Conservation (phyloP, 768 basidiomycete species). For the Panaeolus papilionaceus region DNA sequence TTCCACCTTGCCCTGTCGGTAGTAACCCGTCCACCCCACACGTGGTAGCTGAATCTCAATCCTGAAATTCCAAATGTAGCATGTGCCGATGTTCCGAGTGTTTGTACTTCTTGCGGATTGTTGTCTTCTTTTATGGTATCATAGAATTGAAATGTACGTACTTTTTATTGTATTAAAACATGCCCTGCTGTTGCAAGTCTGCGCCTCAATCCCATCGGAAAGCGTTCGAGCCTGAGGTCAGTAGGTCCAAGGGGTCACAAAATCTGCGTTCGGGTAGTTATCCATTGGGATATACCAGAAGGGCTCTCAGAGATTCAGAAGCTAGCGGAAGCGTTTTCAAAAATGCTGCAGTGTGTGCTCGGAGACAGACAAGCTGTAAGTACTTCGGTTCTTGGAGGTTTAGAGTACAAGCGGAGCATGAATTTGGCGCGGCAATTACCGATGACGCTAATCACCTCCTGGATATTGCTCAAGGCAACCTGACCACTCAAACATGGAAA, state of each 20-base stretch:
- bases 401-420: slow-evolving; percentile 6
- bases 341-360: too few species aligned
- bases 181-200: background rate
- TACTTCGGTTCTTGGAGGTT: background rate
- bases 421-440: slow-evolving; percentile 1
- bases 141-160: background rate
- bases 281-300: too few species aligned
- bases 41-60: background rate
- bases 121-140: background rate
- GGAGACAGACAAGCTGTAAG: too few species aligned
- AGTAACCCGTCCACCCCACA: background rate
- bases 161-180: background rate
- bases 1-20: background rate
- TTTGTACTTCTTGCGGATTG: background rate
- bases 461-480: slow-evolving; percentile 13
- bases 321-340: too few species aligned
- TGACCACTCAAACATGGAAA: slow-evolving; percentile 43
- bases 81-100: background rate
- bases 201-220: too few species aligned
- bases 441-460: slow-evolving; percentile 14
- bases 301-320: too few species aligned
- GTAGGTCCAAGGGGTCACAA: too few species aligned
- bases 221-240: too few species aligned
- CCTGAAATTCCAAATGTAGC: background rate
- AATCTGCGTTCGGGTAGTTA: too few species aligned